Evolutionary conservation across 1,139 yeast species (phyloP).

Genomic region (Yamadazyma triangularis): DNA sequence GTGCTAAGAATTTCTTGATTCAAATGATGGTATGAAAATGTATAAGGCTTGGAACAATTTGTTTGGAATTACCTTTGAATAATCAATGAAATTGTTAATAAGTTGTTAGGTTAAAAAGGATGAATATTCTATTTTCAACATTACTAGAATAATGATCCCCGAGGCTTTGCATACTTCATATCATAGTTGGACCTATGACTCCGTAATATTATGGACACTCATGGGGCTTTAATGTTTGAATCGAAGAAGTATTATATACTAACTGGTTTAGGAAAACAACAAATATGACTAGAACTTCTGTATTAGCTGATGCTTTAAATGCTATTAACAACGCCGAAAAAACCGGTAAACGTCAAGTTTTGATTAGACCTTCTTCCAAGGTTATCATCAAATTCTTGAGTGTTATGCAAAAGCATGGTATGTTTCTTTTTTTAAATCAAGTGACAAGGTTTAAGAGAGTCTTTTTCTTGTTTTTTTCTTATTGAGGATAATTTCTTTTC

Average conservation of each 20-base stretch:
- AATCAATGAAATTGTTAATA: no score
- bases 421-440: conserved; percentile 6
- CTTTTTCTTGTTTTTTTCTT: no score
- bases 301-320: conserved; percentile 98
- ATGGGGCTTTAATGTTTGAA: conserved; percentile 6
- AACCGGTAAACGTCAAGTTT: conserved; percentile 98
- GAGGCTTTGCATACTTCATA: conserved; percentile 12
- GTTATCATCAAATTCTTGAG: conserved; percentile 94
- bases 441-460: no score
- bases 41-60: background rate
- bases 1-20: background rate
- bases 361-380: conserved; percentile 98
- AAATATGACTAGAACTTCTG: conserved; percentile 98
- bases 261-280: conserved; percentile 1
- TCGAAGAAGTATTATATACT: conserved; percentile 7
- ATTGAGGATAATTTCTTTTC: conserved; percentile 1
- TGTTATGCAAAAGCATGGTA: conserved; percentile 97
- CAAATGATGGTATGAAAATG: background rate
- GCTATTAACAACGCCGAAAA: conserved; percentile 99
- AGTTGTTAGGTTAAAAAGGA: conserved; percentile 1
- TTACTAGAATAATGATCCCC: conserved; percentile 3
- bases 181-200: conserved; percentile 8
- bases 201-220: conserved; percentile 12
- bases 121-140: conserved; percentile 4
- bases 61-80: background rate